Evolutionary conservation across 805 yeast genomes (phyloP), one percentile per base, ranked within the genome.

Genomic region (Ogataea methanolica): DNA sequence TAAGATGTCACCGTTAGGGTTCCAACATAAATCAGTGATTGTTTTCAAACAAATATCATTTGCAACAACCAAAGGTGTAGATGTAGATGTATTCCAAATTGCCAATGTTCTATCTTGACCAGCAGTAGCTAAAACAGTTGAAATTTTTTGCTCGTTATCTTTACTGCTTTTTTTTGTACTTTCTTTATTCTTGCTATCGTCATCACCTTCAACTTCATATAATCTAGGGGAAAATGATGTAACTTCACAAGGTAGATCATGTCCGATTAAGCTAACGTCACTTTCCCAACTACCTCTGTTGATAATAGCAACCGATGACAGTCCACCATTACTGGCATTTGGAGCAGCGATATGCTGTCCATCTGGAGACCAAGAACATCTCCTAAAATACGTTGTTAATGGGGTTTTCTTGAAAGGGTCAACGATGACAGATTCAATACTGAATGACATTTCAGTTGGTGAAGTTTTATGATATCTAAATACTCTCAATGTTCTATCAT

Each of bases 71-170:
- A 94, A 65, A 1, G 99, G 98, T 43, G 88, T 74, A 5, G 90
- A 78, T 44, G 74, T 75, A 2, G 78, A 67, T 0, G 96, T 92
- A 58, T 82, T 83, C 99, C 99, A 92, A 6, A 92, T 72, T 0
- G 90, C 96, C 36, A 94, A 66, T 1, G 90, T 78, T 58, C 88
- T 82, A 66, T 92, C 99, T 66, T 92, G 98, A 11, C 98, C 98
- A 14, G 92, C 97, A 29, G 97, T 86, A 2, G 97, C 97, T n/a
- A 92, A 72, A 0, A 92, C 78, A 0, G 96, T 84, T 7, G 85
- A 73, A 68, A 47, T 63, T 19, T 56, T 55, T 19, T 55, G 57
- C 17, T 52, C 55, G 33, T 56, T 53, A 21, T 54, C 51, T 36
- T 55, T 56, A 14, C 49, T 62, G 58, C 19, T 50, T 33, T 36